Base-by-base conservation (phyloP, 768 basidiomycete species). In the Kwoniella pini region DNA sequence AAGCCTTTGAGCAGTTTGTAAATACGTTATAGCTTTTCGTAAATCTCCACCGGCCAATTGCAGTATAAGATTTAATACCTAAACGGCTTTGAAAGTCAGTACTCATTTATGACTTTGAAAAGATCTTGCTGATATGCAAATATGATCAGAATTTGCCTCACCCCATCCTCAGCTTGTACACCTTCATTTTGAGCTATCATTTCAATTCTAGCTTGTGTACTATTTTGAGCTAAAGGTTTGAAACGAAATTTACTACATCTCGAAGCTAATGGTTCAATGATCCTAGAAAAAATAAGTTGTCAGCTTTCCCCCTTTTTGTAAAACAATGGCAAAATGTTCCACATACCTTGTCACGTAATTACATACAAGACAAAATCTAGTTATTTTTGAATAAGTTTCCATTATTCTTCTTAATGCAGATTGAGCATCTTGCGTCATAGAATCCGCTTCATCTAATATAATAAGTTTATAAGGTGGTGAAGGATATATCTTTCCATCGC, bases 361-460 rank as follows among this genome's bases (percentile, higher is more conserved):
- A 81, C 96, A 99, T 17, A 98, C 91, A 21, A 99, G 82, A 79
- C 96, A 99, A 80, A 99, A 99, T 4, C 96, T 84, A 30, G 96
- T 99, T 75, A 98, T 98, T 57, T 89, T 85, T 17, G 91, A 91
- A 72, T 98, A 93, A n/a, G 87, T 94, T 79, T 99, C 96, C 96
- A 99, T 99, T 76, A 98, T 98, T n/a, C 96, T 85, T 40, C 96
- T 84, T 39, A 99, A 82, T 0, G 96, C 96, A 31, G 89, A 93
- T 77, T 99, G 96, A 4, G 96, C 96, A 75, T 99, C 96, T 80
- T 98, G 95, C 4, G 96, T 99, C 96, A 99, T 99, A 4, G 92
- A 95, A 78, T 99, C 96, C 21, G 96, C 96, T 80, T 99, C 96
- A 71, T 99, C 96, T 24, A 99, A 85, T 64, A 99, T 98, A 74